Conservation (phyloP, 2,329 filamentous ascomycete species). For the Monilinia aucupariae region DNA sequence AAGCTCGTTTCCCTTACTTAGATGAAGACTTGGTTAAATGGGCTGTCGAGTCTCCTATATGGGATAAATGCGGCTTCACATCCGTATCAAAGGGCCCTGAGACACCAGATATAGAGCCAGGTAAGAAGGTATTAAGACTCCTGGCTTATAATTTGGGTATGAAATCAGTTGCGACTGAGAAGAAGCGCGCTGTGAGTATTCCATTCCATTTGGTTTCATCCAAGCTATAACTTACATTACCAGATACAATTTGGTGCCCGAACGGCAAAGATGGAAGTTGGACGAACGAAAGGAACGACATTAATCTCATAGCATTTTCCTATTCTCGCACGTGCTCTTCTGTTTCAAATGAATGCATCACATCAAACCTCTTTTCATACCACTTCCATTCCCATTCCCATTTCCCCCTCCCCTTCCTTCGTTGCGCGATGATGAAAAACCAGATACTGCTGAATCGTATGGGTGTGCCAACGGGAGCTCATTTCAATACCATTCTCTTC, state of each 20-base stretch:
- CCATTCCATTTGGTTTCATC: not conserved
- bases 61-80: constrained; percentile 83
- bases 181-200: constrained; percentile 75
- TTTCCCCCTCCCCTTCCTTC: not conserved
- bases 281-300: constrained; percentile 63
- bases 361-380: no score
- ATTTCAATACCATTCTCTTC: constrained; percentile 19
- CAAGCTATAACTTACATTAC: constrained; percentile 13
- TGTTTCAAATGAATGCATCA: no score
- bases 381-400: not conserved
- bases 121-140: constrained; percentile 74
- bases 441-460: constrained; percentile 70
- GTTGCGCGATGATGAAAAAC: constrained; percentile 57
- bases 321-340: not conserved
- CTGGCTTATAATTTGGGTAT: constrained; percentile 72
- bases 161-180: constrained; percentile 68
- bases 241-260: constrained; percentile 78
- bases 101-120: constrained; percentile 56
- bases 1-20: constrained; percentile 84
- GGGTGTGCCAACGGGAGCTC: constrained; percentile 32
- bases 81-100: constrained; percentile 28
- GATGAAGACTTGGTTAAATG: constrained; percentile 83
- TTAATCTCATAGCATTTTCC: constrained; percentile 42
- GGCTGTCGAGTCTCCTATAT: constrained; percentile 68
- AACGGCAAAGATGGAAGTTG: constrained; percentile 76